Conservation (phyloP, 345 rosid species). For the Salix udensis region DNA sequence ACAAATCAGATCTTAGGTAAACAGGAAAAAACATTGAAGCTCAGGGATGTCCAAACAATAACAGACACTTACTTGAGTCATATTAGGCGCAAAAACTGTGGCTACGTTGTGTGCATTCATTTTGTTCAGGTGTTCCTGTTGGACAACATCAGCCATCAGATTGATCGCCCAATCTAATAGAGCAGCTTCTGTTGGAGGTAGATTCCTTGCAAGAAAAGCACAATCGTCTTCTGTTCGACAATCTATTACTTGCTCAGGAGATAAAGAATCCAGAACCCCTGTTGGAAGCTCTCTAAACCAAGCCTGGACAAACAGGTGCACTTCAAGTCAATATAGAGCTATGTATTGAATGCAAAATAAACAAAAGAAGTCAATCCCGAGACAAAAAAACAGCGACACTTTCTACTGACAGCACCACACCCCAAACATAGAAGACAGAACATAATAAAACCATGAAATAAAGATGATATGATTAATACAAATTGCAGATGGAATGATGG, state of each 20-base stretch:
- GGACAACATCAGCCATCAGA: constrained; percentile 27
- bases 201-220: constrained; percentile 16
- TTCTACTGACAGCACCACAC: not conserved
- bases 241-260: constrained; percentile 23
- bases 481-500: not conserved
- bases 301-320: constrained; percentile 16
- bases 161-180: constrained; percentile 27
- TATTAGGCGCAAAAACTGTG: constrained; percentile 28
- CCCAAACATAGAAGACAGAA: not conserved
- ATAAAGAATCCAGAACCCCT: constrained; percentile 25
- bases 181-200: constrained; percentile 25
- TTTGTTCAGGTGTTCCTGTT: constrained; percentile 21
- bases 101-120: constrained; percentile 30
- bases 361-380: not conserved
- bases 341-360: not conserved
- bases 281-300: constrained; percentile 30
- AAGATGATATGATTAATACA: not conserved
- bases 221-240: constrained; percentile 23
- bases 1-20: not conserved
- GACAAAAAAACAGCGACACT: not conserved
- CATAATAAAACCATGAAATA: not conserved
- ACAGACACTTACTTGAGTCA: constrained; percentile 17
- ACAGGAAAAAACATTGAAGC: not conserved
- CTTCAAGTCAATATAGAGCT: not conserved
- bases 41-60: not conserved